Percentiles rank a stretch among this genome's conserved stretches.
Evolutionary conservation across 148 eudicot species (phyloP).

Genomic region (Fagopyrum esculentum): DNA sequence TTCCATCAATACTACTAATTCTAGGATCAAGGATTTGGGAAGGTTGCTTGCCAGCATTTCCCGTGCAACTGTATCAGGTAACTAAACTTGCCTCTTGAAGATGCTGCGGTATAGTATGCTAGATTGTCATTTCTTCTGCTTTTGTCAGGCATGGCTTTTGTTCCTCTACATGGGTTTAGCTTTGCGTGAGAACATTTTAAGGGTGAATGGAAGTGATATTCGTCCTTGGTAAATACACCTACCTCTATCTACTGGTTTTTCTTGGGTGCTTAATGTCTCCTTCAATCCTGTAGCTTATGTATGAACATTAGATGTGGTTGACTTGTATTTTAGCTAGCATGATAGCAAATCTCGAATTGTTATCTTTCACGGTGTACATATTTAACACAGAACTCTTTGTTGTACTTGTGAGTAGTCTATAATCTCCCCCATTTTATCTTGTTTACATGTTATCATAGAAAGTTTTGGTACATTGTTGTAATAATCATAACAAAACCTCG

Average conservation of each 20-base stretch:
- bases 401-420: too few relatives aligned
- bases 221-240: slow-evolving; percentile 74
- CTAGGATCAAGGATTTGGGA: slow-evolving; percentile 66
- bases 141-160: slow-evolving; percentile 88
- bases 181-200: slow-evolving; percentile 84
- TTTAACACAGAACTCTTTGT: too few relatives aligned
- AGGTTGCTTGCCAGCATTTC: slow-evolving; percentile 94
- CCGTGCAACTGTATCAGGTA: slow-evolving; percentile 95
- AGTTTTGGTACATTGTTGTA: neutral
- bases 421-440: too few relatives aligned
- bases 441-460: too few relatives aligned
- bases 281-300: neutral
- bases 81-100: neutral
- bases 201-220: slow-evolving; percentile 97
- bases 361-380: too few relatives aligned
- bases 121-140: neutral
- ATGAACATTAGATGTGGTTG: neutral
- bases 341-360: neutral
- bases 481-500: too few relatives aligned
- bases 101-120: neutral
- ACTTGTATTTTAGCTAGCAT: neutral
- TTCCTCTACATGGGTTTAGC: slow-evolving; percentile 90
- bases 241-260: slow-evolving; percentile 9
- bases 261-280: neutral
- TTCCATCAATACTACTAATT: slow-evolving; percentile 60